phyloP scores from a whole-genome alignment of 805 yeast species.

The Nakazawaea ambrosiae region DNA sequence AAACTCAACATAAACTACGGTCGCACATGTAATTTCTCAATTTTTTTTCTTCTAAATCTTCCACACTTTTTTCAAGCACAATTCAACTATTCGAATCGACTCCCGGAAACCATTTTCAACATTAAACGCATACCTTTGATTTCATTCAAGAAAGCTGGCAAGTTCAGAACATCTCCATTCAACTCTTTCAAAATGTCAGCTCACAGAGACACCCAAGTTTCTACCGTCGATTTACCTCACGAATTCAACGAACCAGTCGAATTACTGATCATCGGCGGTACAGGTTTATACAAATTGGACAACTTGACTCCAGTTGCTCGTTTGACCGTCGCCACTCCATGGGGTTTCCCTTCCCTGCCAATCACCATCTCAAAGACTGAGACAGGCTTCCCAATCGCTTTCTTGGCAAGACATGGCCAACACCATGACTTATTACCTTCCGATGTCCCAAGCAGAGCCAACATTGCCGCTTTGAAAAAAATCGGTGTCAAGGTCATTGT shows the following conservation, averaged over 20 bases:
- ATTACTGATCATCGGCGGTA: constrained; percentile 93
- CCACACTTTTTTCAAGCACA: no score
- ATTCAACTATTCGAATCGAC: no score
- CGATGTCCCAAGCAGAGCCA: constrained; percentile 89
- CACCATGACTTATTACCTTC: constrained; percentile 87
- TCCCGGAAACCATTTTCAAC: no score
- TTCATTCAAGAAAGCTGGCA: not conserved
- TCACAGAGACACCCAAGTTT: constrained; percentile 5
- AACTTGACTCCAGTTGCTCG: constrained; percentile 81
- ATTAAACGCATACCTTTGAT: constrained; percentile 6
- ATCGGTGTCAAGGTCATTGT: constrained; percentile 82
- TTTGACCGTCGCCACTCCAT: constrained; percentile 81
- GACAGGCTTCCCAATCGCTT: constrained; percentile 80
- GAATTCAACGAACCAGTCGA: constrained; percentile 59
- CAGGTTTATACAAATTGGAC: constrained; percentile 89
- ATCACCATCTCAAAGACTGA: constrained; percentile 81
- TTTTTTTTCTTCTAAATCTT: no score
- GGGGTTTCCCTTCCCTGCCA: constrained; percentile 96
- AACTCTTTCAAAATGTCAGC: constrained; percentile 3
- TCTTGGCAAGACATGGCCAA: constrained; percentile 89
- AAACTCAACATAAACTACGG: no score
- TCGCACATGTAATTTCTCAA: no score
- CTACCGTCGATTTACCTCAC: constrained; percentile 34
- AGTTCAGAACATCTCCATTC: no score
- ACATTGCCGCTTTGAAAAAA: constrained; percentile 89